A percentile compares a stretch with the other conserved stretches of the same genome.
Conservation (phyloP, 257 asterid species). For the Mentha longifolia region DNA sequence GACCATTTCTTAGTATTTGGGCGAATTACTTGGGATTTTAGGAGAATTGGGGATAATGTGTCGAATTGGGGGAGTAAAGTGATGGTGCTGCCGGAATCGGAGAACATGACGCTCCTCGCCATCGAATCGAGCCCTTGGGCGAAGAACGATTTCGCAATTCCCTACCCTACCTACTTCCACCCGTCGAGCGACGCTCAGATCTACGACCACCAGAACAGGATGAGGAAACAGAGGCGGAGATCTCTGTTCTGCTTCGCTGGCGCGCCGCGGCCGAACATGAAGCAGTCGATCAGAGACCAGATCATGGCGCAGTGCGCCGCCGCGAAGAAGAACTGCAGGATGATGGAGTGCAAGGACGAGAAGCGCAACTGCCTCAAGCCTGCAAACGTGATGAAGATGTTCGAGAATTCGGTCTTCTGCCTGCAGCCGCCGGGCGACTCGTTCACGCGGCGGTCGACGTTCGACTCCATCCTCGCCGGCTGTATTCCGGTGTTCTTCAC, state of each 20-base stretch:
- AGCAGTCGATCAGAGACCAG: constrained; percentile 62
- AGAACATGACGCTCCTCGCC: constrained; percentile 69
- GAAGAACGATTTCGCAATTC: constrained; percentile 76
- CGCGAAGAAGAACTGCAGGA: constrained; percentile 43
- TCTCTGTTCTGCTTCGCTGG: constrained; percentile 71
- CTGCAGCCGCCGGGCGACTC: constrained; percentile 92
- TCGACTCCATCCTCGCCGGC: constrained; percentile 81
- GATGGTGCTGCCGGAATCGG: constrained; percentile 64
- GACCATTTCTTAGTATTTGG: constrained; percentile 85
- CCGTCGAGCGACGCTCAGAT: constrained; percentile 63
- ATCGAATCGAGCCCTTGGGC: constrained; percentile 91
- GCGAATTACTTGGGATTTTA: constrained; percentile 81
- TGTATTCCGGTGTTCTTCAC: constrained; percentile 87
- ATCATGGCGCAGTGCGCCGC: constrained; percentile 69
- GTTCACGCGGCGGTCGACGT: constrained; percentile 73
- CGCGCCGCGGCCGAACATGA: constrained; percentile 65
- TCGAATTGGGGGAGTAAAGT: constrained; percentile 76
- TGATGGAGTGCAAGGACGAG: constrained; percentile 58
- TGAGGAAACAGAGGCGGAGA: constrained; percentile 54
- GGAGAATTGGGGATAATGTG: constrained; percentile 50
- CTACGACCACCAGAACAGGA: constrained; percentile 54
- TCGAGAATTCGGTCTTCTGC: constrained; percentile 68
- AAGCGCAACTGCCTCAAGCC: constrained; percentile 69
- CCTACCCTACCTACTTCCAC: constrained; percentile 89
- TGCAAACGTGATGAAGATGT: constrained; percentile 59